These are phyloP conservation scores for Candida sakaeoensis DNA, from an alignment of 805 yeast species.

Conservation along the genomic window DNA sequence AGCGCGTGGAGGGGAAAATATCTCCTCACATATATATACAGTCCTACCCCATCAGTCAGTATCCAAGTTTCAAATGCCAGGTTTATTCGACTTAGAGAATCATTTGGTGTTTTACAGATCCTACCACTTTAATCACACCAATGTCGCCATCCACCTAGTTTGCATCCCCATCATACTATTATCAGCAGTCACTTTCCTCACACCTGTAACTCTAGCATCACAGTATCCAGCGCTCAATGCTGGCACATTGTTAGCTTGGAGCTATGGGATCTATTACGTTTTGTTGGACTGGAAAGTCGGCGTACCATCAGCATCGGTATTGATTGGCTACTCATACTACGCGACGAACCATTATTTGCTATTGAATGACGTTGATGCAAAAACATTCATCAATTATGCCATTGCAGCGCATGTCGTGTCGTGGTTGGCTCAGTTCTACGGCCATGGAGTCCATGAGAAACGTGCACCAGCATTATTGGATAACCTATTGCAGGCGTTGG, in stretches of 20 bases:
- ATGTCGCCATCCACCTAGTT: slow-evolving; percentile 71
- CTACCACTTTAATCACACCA: slow-evolving; percentile 51
- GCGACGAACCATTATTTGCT: slow-evolving; percentile 19
- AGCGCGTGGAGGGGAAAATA: too few relatives aligned
- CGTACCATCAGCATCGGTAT: slow-evolving; percentile 23
- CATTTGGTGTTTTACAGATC: slow-evolving; percentile 43
- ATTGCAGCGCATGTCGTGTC: slow-evolving; percentile 45
- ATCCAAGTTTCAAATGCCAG: too few relatives aligned
- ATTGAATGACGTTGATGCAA: slow-evolving; percentile 5
- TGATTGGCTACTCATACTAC: slow-evolving; percentile 20
- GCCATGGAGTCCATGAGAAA: slow-evolving; percentile 79
- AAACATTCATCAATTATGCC: slow-evolving; percentile 23
- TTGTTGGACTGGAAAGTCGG: slow-evolving; percentile 49
- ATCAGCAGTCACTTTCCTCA: slow-evolving; percentile 44
- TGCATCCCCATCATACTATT: slow-evolving; percentile 78
- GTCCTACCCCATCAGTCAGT: too few relatives aligned
- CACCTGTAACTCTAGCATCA: slow-evolving; percentile 18
- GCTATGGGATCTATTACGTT: slow-evolving; percentile 58
- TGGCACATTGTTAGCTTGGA: slow-evolving; percentile 43
- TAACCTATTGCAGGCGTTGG: slow-evolving; percentile 77
- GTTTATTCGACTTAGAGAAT: slow-evolving; percentile 29
- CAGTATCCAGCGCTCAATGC: slow-evolving; percentile 34
- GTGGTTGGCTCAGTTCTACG: slow-evolving; percentile 85
- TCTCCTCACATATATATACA: too few relatives aligned
- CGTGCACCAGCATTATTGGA: slow-evolving; percentile 86